These are phyloP conservation scores for Alloascoidea africana DNA, from an alignment of 805 yeast species.

Conservation along the genomic window DNA sequence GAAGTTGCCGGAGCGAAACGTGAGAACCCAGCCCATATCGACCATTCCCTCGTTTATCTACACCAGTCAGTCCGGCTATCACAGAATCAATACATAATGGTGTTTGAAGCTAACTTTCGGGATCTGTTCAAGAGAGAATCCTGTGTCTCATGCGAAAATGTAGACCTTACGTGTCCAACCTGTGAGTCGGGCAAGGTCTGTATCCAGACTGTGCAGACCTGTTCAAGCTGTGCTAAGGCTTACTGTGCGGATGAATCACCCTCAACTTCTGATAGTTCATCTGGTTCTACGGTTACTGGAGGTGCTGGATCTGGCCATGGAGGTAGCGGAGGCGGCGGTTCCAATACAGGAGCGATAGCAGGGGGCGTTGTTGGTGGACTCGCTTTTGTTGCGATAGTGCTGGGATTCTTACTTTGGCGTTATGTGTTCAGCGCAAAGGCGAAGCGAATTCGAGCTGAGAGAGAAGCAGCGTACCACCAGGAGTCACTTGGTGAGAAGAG, in stretches of 20 bases:
- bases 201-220: slow-evolving; percentile 37
- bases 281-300: slow-evolving; percentile 5
- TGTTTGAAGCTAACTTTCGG: no score
- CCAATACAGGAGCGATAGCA: slow-evolving; percentile 42
- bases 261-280: slow-evolving; percentile 8
- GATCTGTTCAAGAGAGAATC: no score
- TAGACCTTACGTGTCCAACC: slow-evolving; percentile 35
- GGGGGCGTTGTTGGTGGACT: slow-evolving; percentile 64
- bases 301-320: slow-evolving; percentile 5
- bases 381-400: slow-evolving; percentile 25
- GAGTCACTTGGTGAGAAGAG: slow-evolving; percentile 14
- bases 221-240: slow-evolving; percentile 38
- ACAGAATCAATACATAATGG: no score
- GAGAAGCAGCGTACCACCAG: slow-evolving; percentile 4
- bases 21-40: no score
- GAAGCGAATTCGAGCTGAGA: slow-evolving; percentile 6
- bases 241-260: slow-evolving; percentile 25
- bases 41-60: no score
- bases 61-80: no score
- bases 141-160: slow-evolving; percentile 19
- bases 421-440: no score
- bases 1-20: no score
- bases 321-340: slow-evolving; percentile 6
- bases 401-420: slow-evolving; percentile 21
- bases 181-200: slow-evolving; percentile 42